Base-by-base conservation (phyloP, 2,329 filamentous ascomycete genomes). In the Neofusicoccum sp. region DNA sequence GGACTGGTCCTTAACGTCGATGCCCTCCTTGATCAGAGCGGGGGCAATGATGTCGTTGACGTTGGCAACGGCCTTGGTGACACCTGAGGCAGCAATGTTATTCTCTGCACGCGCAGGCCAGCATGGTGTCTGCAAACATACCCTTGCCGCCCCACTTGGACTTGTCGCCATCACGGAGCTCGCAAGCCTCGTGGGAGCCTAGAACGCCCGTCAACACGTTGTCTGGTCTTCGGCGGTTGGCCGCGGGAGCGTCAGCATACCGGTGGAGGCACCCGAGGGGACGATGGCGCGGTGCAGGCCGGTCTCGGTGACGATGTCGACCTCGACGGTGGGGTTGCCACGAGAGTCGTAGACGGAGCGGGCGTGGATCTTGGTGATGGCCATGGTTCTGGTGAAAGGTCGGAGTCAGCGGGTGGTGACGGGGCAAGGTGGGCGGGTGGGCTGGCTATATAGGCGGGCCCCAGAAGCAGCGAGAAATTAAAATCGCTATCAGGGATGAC, bases 251-350 rank as follows among this genome's bases (percentile, higher is more conserved):
- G 14, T 45, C 43, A 14, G 39, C 88, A 77, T 79, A 93, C 90
- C 93, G 74, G 93, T 97, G 73, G 94, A 97, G 75, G 94, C 94
- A 80, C 94, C 94, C 70, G 93, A 97, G 74, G 94, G 94, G 68
- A 98, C 94, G 78, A 97, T 97, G 79, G 94, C 93, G 77, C 94
- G 93, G 88, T 97, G 93, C 68, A 98, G 89, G 77, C 94, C 94
- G 74, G 91, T 96, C 84, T 96, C 92, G 73, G 93, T 97, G 83
- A 96, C 90, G 73, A 97, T 88, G 79, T 97, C 94, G 75, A 98
- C 94, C 87, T 98, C 94, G 77, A 97, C 94, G 78, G 95, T 99
- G 76, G 95, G 95, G 89, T 99, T 99, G 79, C 87, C 87, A 71
- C 95, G 94, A 80, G 95, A 98, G 87, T 99, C 95, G 88, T 83